Evolutionary conservation across 352 stramenopile species (phyloP), one percentile per base, ranked within the genome.

Genomic region (Phytophthora syringae): DNA sequence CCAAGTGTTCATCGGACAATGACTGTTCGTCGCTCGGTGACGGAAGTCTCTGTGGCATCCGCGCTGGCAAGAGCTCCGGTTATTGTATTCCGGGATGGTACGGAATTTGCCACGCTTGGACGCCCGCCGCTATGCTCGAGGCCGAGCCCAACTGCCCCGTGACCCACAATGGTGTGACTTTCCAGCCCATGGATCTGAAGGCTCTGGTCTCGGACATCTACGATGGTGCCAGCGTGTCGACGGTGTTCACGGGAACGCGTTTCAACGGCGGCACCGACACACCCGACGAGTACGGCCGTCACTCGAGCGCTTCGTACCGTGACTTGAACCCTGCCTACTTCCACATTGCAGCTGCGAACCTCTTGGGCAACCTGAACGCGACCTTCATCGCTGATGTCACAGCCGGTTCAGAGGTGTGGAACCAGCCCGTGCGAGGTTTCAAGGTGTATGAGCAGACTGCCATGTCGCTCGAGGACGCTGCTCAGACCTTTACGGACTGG

Each of bases 331-430:
- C 79, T 3, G 79, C 61, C 20, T 78, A 67, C 49, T 74, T 80
- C 55, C 74, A 83, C 58, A 67, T 83, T 21, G 62, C 63, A 9
- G 39, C 72, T 15, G 25, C 64, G 16, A 87, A 85, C 53, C 44
- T 84, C 1, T 39, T 87, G 5, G 67, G 66, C 6, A 67, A 60
- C 3, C 50, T 74, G 10, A 75, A 79, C 20, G 20, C 70, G 16
- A 60, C 73, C 2, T 79, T 87, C 56, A 48, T 87, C 7, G 51
- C 72, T 7, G 79, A 87, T 50, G 66, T 81, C 7, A 67, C 71
- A 1, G 66, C 69, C n/a, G 69, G 60, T 7, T 27, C 49, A 7
- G 62, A 79, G 53, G 76, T 88, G 37, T 88, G 79, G 77, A 88
- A 88, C 68, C 73, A 83, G 50, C 79, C 79, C 1, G 27, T 32